Evolutionary conservation across 2,329 filamentous ascomycete species (phyloP), one percentile per base, ranked within the genome.

Genomic region (Alternaria solani): DNA sequence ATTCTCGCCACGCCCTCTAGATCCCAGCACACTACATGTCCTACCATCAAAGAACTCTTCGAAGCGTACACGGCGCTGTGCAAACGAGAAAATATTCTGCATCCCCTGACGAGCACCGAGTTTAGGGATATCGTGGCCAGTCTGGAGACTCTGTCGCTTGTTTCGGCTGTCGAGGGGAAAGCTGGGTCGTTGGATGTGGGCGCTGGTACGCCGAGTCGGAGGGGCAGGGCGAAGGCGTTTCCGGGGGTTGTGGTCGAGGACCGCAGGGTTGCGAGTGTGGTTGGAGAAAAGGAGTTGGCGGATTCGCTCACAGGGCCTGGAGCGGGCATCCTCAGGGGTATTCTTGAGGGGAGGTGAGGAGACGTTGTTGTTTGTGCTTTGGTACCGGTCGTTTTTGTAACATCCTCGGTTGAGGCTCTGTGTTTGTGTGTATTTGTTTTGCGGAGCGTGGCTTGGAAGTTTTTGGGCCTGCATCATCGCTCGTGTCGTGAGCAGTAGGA

Each of bases 81-180:
- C 80, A 94, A 88, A 59, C 87, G 88, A 36, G 94, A 98, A 71
- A 91, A 93, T n/a, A 84, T 96, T 9, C 85, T 99, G 2, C 93
- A 97, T 68, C 92, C 94, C 1, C 86, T 99, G 2, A 95, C 93
- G 2, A 91, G 88, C 72, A 95, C 93, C 5, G 95, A 99, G 78
- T 99, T 99, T 78, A 88, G 93, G 59, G 95, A 99, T 78, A 94
- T 99, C 5, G 85, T 97, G 20, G 89, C 91, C 36, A 96, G 92
- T 69, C 80, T 99, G 53, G 95, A 99, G 81, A 95, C 94, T 0
- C 81, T 97, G 47, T 94, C 92, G 2, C 82, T 98, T 23, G 85
- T 97, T 6, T 84, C 90, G 76, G 79, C 89, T 80, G 72, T 91
- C 81, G 75, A 92, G 85, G 81, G 91, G 82, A 92, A 86, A 82